A percentile compares a stretch with the other conserved stretches of the same genome.
Conservation (phyloP, 2,329 filamentous ascomycete genomes). For the Meredithiella fracta region DNA sequence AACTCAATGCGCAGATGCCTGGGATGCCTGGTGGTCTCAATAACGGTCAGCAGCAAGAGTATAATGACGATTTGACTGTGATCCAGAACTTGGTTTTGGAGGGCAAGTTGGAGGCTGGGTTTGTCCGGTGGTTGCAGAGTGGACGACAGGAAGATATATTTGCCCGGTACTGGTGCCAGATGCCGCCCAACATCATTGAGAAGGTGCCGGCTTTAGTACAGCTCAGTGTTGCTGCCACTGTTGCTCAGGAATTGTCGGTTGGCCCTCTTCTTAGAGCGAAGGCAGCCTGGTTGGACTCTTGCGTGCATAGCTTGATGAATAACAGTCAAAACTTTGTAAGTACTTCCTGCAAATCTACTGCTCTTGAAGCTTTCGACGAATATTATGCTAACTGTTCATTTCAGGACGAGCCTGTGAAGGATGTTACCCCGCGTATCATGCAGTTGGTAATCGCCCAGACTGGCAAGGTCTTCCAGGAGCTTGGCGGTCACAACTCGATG, state of each 20-base stretch:
- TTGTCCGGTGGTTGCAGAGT: conserved; percentile 51
- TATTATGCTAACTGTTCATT: conserved; percentile 18
- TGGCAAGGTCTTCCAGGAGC: conserved; percentile 35
- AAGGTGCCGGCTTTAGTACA: conserved; percentile 44
- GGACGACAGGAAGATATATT: conserved; percentile 47
- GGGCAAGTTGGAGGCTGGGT: conserved; percentile 44
- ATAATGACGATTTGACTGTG: conserved; percentile 34
- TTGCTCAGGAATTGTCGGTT: conserved; percentile 40
- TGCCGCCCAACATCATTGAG: conserved; percentile 29
- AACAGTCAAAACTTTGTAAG: conserved; percentile 35
- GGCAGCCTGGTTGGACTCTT: conserved; percentile 43
- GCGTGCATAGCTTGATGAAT: conserved; percentile 36
- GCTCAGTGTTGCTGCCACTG: conserved; percentile 47
- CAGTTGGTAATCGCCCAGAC: conserved; percentile 34
- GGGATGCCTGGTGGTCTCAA: not conserved
- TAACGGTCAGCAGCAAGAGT: not conserved
- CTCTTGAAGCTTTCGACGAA: not conserved
- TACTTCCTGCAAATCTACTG: conserved; percentile 16
- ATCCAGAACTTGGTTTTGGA: conserved; percentile 47
- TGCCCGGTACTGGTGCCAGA: conserved; percentile 23
- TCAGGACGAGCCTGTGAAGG: conserved; percentile 38
- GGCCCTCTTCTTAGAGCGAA: conserved; percentile 37
- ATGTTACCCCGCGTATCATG: conserved; percentile 42
- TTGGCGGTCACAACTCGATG: conserved; percentile 25
- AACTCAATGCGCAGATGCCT: conserved; percentile 14